Conservation (phyloP, 129 eudicot genomes). For the Tagetes erecta region DNA sequence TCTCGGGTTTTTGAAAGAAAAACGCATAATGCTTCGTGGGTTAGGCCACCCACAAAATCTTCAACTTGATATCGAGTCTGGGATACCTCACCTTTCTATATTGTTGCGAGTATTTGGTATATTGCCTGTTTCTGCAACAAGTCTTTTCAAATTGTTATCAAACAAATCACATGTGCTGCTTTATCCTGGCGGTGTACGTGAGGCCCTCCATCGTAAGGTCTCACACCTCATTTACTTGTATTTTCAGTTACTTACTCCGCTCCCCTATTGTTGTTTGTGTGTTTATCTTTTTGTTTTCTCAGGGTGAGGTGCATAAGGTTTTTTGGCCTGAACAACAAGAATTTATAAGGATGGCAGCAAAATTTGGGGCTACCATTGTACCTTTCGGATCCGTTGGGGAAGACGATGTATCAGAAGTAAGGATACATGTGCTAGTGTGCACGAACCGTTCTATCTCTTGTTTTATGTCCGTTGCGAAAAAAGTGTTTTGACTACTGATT, state of each 20-base stretch:
- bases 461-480: no score
- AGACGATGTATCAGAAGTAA: conserved; percentile 58
- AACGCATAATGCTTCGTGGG: conserved; percentile 61
- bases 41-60: conserved; percentile 69
- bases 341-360: conserved; percentile 68
- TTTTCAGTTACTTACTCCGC: not conserved
- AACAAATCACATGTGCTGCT: conserved; percentile 64
- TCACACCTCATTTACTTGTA: conserved; percentile 1
- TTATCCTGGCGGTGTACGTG: conserved; percentile 94
- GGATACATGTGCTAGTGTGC: not conserved
- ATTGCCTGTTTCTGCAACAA: conserved; percentile 57
- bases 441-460: no score
- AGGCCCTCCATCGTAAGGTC: conserved; percentile 78
- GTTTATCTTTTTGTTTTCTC: not conserved
- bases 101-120: conserved; percentile 58
- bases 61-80: conserved; percentile 24
- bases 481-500: no score
- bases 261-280: not conserved
- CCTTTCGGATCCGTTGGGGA: conserved; percentile 81
- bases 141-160: conserved; percentile 60
- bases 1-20: conserved; percentile 54
- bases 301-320: conserved; percentile 59
- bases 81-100: conserved; percentile 42
- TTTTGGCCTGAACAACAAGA: conserved; percentile 78
- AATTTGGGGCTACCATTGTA: conserved; percentile 62